phyloP scores from a whole-genome alignment of 768 basidiomycete genomes.

The Amanita fuliginea region DNA sequence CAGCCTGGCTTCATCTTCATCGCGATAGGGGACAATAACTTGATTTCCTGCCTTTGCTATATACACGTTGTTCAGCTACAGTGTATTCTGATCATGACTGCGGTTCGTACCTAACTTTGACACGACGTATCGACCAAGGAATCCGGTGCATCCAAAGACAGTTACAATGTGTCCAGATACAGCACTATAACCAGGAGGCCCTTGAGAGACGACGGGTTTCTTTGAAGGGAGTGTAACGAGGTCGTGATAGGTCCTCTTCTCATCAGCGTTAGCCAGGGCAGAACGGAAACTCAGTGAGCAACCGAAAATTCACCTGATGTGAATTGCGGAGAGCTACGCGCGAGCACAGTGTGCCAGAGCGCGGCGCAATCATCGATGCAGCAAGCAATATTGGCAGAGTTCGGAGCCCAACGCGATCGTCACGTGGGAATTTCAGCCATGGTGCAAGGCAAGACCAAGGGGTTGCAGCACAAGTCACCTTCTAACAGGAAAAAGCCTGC shows the following conservation, averaged over 20 bases:
- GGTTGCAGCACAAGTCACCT: constrained; percentile 46
- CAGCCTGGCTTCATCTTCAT: constrained; percentile 85
- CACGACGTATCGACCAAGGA: constrained; percentile 89
- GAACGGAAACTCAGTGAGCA: constrained; percentile 34
- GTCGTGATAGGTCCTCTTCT: constrained; percentile 68
- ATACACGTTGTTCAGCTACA: constrained; percentile 4
- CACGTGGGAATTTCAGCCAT: constrained; percentile 25
- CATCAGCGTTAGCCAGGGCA: constrained; percentile 3
- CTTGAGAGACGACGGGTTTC: constrained; percentile 65
- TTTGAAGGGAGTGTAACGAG: constrained; percentile 44
- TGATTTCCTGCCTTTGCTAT: constrained; percentile 86
- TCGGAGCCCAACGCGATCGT: constrained; percentile 23
- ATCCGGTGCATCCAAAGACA: constrained; percentile 95
- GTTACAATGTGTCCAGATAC: constrained; percentile 89
- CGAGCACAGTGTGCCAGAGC: constrained; percentile 37
- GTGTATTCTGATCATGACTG: neutral
- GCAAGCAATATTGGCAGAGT: constrained; percentile 7
- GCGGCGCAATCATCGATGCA: constrained; percentile 31
- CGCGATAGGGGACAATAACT: constrained; percentile 90
- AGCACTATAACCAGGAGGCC: constrained; percentile 77
- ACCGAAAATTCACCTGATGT: constrained; percentile 23
- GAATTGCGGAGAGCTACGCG: constrained; percentile 26
- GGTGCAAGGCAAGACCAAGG: constrained; percentile 85
- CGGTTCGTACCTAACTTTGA: constrained; percentile 72
- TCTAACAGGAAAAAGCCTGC: constrained; percentile 56